Conservation (phyloP, 768 basidiomycete species). For the Melanogaster broomeanus region DNA sequence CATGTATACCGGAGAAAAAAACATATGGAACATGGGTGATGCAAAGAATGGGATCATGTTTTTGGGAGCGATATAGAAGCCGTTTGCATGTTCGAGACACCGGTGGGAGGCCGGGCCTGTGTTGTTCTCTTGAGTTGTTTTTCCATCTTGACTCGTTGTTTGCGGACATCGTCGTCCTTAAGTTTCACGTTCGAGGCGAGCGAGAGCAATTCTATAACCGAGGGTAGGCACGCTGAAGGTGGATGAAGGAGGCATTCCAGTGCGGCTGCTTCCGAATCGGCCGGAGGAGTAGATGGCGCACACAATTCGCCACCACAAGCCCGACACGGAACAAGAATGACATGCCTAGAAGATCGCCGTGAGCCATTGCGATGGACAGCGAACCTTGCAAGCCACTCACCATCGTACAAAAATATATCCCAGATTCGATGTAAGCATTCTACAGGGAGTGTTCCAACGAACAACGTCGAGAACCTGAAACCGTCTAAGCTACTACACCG, state of each 20-base stretch:
- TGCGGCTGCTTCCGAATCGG: conserved; percentile 45
- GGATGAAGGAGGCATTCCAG: conserved; percentile 54
- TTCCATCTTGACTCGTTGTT: conserved; percentile 75
- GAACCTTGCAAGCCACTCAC: conserved; percentile 37
- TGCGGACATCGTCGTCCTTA: conserved; percentile 78
- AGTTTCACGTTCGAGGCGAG: conserved; percentile 65
- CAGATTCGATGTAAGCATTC: conserved; percentile 74
- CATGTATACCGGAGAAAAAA: background rate
- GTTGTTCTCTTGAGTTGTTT: conserved; percentile 67
- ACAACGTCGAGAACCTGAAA: conserved; percentile 70
- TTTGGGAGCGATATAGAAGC: conserved; percentile 31
- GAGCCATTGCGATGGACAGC: background rate
- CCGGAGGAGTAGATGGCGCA: conserved; percentile 61
- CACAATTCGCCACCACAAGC: conserved; percentile 60
- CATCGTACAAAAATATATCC: conserved; percentile 84
- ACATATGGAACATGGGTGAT: background rate
- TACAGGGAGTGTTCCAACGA: conserved; percentile 63
- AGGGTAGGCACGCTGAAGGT: conserved; percentile 52
- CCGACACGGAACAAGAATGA: conserved; percentile 76
- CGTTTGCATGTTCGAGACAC: conserved; percentile 26
- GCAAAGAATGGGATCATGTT: background rate
- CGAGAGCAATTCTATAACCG: conserved; percentile 60
- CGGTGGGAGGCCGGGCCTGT: conserved; percentile 36
- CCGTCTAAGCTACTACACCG: background rate
- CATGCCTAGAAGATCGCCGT: conserved; percentile 47